Conservation (phyloP, 495 filamentous ascomycete genomes). For the Talaromyces stipitatus region DNA sequence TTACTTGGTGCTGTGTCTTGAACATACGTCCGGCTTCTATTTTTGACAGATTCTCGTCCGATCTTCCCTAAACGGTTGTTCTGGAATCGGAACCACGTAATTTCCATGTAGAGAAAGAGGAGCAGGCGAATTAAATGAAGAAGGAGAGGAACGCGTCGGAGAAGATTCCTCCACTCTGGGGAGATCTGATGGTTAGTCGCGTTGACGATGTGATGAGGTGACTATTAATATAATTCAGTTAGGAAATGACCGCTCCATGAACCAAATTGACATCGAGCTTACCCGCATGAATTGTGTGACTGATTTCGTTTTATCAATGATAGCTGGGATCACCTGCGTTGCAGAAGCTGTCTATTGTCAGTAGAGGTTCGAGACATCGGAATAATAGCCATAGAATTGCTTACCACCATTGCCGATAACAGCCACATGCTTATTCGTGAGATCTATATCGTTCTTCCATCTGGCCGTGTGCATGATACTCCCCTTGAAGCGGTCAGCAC, state of each 20-base stretch:
- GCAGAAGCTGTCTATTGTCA: constrained; percentile 13
- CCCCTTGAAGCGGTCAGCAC: constrained; percentile 40
- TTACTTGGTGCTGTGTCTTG: neutral
- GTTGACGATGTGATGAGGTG: constrained; percentile 2
- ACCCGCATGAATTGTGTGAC: constrained; percentile 47
- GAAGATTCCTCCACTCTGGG: neutral
- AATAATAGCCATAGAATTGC: too few species aligned
- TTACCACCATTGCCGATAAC: constrained; percentile 43
- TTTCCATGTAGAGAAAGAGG: neutral
- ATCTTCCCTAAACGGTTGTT: neutral
- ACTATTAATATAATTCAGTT: neutral
- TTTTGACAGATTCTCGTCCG: neutral
- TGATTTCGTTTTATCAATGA: constrained; percentile 33
- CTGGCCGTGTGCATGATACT: constrained; percentile 47
- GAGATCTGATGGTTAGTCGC: neutral
- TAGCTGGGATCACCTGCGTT: constrained; percentile 26
- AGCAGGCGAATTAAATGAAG: neutral
- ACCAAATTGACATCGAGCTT: neutral
- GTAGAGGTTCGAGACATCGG: neutral
- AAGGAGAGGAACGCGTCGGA: neutral
- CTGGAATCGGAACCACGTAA: neutral
- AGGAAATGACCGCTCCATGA: neutral
- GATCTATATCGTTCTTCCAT: constrained; percentile 49
- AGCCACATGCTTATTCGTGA: constrained; percentile 45
- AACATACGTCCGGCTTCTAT: neutral